Evolutionary conservation across 495 filamentous ascomycete genomes (phyloP), one percentile per base, ranked within the genome.

Genomic region (Podospora australis): DNA sequence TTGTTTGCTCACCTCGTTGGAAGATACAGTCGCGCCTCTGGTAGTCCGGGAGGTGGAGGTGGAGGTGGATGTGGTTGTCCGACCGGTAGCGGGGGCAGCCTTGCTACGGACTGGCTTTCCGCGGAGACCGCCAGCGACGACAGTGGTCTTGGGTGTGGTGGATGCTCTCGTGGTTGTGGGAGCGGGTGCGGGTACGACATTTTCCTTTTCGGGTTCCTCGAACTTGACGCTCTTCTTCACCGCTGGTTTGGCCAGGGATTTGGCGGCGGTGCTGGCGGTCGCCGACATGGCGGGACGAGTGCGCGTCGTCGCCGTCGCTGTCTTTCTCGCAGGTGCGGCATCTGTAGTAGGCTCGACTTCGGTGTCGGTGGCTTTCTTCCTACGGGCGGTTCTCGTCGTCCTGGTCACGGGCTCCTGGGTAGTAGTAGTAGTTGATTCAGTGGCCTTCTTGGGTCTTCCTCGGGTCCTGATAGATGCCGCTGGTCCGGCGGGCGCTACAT

Each of bases 131-230:
- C 50, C 39, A 2, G 47, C 38, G 10, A 57, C 1, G 20, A 46
- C 54, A 4, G 39, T 23, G 50, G 8, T 8, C 25, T 22, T n/a
- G n/a, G n/a, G n/a, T 14, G 41, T 53, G 16, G 20, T 38, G 23
- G 63, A 38, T 1, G 60, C 45, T 49, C 67, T 69, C 23, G 24
- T 23, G 35, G 57, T 44, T 1, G 56, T 24, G 44, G 60, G 54
- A 11, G 46, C 21, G 11, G 58, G 48, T 4, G 51, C 46, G 6
- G 70, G 70, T 16, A 60, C 44, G 8, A 75, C 52, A 41, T 80
- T 78, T 56, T 80, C 77, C 54, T 80, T 78, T 59, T 78, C 74
- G 1, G 75, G 73, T 46, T 78, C 77, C 55, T 77, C 64, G 53
- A 80, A 80, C 38, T 69, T 76, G 50, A 80, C 77, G 1, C 68